phyloP scores from a whole-genome alignment of 2,329 filamentous ascomycete species.

The Diaporthe citrichinensis region DNA sequence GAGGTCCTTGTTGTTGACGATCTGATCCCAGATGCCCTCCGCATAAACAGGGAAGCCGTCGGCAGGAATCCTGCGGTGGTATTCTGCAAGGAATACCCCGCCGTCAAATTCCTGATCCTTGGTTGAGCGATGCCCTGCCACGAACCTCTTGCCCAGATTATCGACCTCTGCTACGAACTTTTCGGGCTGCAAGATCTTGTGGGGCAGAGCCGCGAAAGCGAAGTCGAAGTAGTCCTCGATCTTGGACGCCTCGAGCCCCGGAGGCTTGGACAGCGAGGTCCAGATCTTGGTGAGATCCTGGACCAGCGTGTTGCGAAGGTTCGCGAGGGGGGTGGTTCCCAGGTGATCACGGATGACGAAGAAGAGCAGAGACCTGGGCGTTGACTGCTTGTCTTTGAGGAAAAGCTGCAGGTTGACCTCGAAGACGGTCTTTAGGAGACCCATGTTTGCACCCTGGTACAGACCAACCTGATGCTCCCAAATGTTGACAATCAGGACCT shows the following conservation, averaged over 20 bases:
- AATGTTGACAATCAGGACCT: slow-evolving; percentile 98
- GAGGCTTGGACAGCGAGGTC: slow-evolving; percentile 91
- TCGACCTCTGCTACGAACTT: slow-evolving; percentile 87
- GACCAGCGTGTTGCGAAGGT: slow-evolving; percentile 90
- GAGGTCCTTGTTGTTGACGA: slow-evolving; percentile 98
- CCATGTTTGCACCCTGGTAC: slow-evolving; percentile 99
- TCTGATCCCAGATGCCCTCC: slow-evolving; percentile 96
- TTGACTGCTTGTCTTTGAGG: slow-evolving; percentile 93
- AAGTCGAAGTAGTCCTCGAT: slow-evolving; percentile 99
- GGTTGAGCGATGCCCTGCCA: slow-evolving; percentile 81
- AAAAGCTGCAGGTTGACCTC: slow-evolving; percentile 98
- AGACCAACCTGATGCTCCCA: slow-evolving; percentile 99
- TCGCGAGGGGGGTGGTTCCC: slow-evolving; percentile 89
- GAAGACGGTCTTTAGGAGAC: slow-evolving; percentile 97
- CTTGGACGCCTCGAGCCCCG: slow-evolving; percentile 86
- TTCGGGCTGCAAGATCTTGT: slow-evolving; percentile 96
- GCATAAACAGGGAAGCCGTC: slow-evolving; percentile 98
- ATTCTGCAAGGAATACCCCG: slow-evolving; percentile 91
- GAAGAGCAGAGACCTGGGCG: slow-evolving; percentile 91
- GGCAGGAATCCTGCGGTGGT: slow-evolving; percentile 94
- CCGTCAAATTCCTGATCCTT: slow-evolving; percentile 83
- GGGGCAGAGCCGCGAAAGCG: slow-evolving; percentile 93
- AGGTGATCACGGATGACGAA: slow-evolving; percentile 99
- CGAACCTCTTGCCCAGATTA: slow-evolving; percentile 85
- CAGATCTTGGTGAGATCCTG: slow-evolving; percentile 94